A percentile compares a stretch with the other conserved stretches of the same genome.
These are phyloP conservation scores for Aspergillus neotritici DNA, from an alignment of 2,329 filamentous ascomycete species.

Conservation along the genomic window DNA sequence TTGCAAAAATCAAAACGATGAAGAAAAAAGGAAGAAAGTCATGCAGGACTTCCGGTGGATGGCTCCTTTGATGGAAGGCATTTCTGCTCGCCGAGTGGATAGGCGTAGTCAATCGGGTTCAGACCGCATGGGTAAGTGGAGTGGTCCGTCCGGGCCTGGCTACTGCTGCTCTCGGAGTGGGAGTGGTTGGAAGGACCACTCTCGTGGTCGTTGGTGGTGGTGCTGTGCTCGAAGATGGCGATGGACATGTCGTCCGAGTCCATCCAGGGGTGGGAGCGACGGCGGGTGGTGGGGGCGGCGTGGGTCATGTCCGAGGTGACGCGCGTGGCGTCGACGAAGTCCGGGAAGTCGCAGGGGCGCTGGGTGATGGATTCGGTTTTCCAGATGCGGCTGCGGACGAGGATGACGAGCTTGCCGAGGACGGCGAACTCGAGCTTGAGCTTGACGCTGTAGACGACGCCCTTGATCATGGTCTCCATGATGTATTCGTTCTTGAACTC, in stretches of 20 bases:
- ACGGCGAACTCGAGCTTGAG: constrained; percentile 48
- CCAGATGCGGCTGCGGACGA: constrained; percentile 37
- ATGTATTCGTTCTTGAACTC: constrained; percentile 43
- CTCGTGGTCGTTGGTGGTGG: constrained; percentile 12
- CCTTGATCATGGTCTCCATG: constrained; percentile 45
- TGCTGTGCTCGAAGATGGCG: constrained; percentile 33
- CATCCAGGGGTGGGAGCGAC: constrained; percentile 27
- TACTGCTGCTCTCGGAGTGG: constrained; percentile 28
- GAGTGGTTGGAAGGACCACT: constrained; percentile 22
- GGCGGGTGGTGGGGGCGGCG: constrained; percentile 21
- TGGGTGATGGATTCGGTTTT: constrained; percentile 29
- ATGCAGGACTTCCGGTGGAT: background rate
- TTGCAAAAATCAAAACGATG: background rate
- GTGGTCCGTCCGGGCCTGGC: constrained; percentile 10
- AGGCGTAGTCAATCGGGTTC: constrained; percentile 21
- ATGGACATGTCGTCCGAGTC: constrained; percentile 34
- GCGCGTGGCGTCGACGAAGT: constrained; percentile 43
- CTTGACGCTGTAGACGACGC: constrained; percentile 46
- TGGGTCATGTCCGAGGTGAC: constrained; percentile 40
- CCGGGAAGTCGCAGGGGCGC: constrained; percentile 28
- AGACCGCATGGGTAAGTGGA: constrained; percentile 6
- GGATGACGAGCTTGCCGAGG: constrained; percentile 40
- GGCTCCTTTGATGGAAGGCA: background rate
- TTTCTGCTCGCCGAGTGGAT: constrained; percentile 6
- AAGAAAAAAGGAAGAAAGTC: background rate